phyloP scores from a whole-genome alignment of 2,329 filamentous ascomycete genomes.

The Myotisia sp. region DNA sequence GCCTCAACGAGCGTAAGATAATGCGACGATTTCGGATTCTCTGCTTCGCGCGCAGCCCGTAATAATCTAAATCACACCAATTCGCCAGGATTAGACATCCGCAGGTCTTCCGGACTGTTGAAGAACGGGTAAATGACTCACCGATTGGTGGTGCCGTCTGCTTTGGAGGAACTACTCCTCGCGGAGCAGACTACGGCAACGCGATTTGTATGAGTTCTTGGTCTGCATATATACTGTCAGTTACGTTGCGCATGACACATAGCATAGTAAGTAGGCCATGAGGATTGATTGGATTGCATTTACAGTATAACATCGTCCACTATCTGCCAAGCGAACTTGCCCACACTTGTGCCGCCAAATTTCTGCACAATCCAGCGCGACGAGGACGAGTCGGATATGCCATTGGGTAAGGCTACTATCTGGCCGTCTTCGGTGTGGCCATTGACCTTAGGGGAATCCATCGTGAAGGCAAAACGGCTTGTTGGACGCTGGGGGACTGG shows the following conservation, averaged over 20 bases:
- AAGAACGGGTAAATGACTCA: conserved; percentile 43
- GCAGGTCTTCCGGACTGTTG: too few relatives aligned
- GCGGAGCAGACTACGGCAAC: conserved; percentile 93
- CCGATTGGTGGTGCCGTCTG: conserved; percentile 89
- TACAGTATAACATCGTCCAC: conserved; percentile 56
- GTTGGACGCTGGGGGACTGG: background rate
- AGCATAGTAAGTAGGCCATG: conserved; percentile 5
- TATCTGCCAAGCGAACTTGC: conserved; percentile 74
- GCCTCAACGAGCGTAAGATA: conserved; percentile 64
- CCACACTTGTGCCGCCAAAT: conserved; percentile 88
- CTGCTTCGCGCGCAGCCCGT: conserved; percentile 37
- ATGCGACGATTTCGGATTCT: conserved; percentile 36
- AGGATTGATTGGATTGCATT: conserved; percentile 15
- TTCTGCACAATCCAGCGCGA: conserved; percentile 73
- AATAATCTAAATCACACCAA: conserved; percentile 24
- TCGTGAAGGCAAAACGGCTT: conserved; percentile 6
- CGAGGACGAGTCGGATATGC: conserved; percentile 10
- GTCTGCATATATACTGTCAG: conserved; percentile 37
- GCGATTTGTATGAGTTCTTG: conserved; percentile 51
- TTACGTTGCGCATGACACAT: too few relatives aligned
- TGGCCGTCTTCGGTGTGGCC: conserved; percentile 12
- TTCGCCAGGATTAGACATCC: too few relatives aligned
- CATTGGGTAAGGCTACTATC: conserved; percentile 12
- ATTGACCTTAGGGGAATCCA: conserved; percentile 10
- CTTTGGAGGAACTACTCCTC: conserved; percentile 84